Conservation (phyloP, 2,329 filamentous ascomycete species). For the Ascochyta clinopodiicola region DNA sequence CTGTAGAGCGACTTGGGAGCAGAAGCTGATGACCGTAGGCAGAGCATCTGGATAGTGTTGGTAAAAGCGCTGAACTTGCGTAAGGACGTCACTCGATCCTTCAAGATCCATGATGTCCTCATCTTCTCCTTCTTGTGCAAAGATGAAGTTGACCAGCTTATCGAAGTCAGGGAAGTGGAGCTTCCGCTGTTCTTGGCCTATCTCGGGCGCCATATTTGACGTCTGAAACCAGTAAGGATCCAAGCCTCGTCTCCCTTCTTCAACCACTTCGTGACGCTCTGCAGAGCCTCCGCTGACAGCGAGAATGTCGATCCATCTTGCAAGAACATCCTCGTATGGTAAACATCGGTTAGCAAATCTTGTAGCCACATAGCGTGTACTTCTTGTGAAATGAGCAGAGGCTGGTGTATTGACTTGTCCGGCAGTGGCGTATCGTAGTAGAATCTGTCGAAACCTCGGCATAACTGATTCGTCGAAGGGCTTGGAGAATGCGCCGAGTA, state of each 20-base stretch:
- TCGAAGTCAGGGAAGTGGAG: slow-evolving; percentile 53
- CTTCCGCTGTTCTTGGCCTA: slow-evolving; percentile 23
- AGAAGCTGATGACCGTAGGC: slow-evolving; percentile 73
- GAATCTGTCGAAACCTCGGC: slow-evolving; percentile 45
- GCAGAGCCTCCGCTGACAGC: slow-evolving; percentile 71
- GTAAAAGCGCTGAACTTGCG: slow-evolving; percentile 40
- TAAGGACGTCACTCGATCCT: slow-evolving; percentile 31
- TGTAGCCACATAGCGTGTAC: slow-evolving; percentile 80
- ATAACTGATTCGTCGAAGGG: slow-evolving; percentile 51
- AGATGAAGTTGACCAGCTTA: slow-evolving; percentile 54
- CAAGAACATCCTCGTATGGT: slow-evolving; percentile 77
- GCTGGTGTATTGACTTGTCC: slow-evolving; percentile 23
- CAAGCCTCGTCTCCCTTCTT: slow-evolving; percentile 88
- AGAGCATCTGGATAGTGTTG: slow-evolving; percentile 61
- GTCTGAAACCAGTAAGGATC: slow-evolving; percentile 77
- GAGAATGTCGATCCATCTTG: slow-evolving; percentile 86
- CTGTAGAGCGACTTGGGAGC: slow-evolving; percentile 66
- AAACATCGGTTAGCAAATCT: slow-evolving; percentile 92
- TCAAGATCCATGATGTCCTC: slow-evolving; percentile 46
- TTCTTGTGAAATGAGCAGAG: slow-evolving; percentile 56
- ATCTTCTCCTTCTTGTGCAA: slow-evolving; percentile 45
- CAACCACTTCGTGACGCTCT: slow-evolving; percentile 81
- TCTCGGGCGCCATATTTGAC: slow-evolving; percentile 56
- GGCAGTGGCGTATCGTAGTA: slow-evolving; percentile 41
- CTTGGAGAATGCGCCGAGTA: slow-evolving; percentile 67